Evolutionary conservation across 345 rosid species (phyloP).

Genomic region (Pugionium dolabratum): DNA sequence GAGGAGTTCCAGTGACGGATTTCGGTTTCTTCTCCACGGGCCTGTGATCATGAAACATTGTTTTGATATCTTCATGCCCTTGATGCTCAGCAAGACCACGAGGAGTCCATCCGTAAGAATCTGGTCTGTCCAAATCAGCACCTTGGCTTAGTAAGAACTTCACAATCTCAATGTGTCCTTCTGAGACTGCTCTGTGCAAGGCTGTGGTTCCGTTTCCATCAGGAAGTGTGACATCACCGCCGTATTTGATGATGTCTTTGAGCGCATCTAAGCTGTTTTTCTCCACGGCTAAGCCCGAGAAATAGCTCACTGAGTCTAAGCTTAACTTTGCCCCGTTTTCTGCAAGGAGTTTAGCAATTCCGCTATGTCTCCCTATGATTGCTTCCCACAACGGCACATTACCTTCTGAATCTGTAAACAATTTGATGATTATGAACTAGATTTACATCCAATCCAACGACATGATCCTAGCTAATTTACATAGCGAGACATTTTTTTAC

Average conservation of each 20-base stretch:
- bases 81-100: conserved; percentile 72
- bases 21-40: conserved; percentile 33
- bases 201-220: conserved; percentile 57
- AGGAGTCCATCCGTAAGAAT: conserved; percentile 74
- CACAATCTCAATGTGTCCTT: conserved; percentile 62
- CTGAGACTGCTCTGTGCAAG: conserved; percentile 67
- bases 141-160: conserved; percentile 66
- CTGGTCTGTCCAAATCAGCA: conserved; percentile 60
- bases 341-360: conserved; percentile 49
- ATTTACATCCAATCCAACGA: not conserved
- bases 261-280: conserved; percentile 60
- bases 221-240: conserved; percentile 63
- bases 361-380: conserved; percentile 55
- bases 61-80: conserved; percentile 70
- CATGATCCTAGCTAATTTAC: not conserved
- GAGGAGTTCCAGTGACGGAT: not conserved
- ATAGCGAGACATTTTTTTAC: not conserved
- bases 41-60: conserved; percentile 42
- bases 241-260: conserved; percentile 49
- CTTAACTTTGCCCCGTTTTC: conserved; percentile 66
- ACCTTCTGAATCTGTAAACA: conserved; percentile 69
- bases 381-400: conserved; percentile 90
- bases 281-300: conserved; percentile 56
- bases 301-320: conserved; percentile 57
- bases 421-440: not conserved